Base-by-base conservation (phyloP, 495 filamentous ascomycete genomes). In the Daldinia concentrica region DNA sequence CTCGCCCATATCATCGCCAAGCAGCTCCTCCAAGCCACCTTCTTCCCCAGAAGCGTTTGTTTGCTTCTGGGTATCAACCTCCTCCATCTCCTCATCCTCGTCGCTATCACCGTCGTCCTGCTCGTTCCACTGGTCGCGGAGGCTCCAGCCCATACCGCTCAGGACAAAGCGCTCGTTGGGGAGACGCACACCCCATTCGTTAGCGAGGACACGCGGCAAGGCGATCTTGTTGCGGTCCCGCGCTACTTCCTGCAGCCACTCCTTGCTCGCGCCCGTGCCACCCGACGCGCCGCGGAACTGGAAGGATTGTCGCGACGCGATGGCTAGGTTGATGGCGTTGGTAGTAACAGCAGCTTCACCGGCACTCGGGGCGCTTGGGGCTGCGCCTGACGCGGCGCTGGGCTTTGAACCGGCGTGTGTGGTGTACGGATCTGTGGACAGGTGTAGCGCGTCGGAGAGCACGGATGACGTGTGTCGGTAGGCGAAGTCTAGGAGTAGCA, bases 401-500 rank as follows among this genome's bases (percentile, higher is more conserved):
- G 86, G 84, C 39, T 79, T 76, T 0, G 84, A 75, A 6, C 86
- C 84, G 0, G 83, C 85, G 69, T 87, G 84, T 1, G 81, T 80
- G 1, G 81, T 80, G 79, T 91, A 91, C 0, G 88, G 87, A 74
- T 91, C 90, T 0, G 86, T 85, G 7, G 84, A 81, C 17, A 91
- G 85, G 71, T 88, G 86, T 3, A 92, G 76, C 2, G 89, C 89
- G 78, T 93, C 91, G 48, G 81, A 85, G 6, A 93, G 85, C 15
- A 92, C 81, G n/a, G 85, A 81, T 0, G 86, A 85, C 3, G 87
- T 87, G 80, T 90, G 87, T 22, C 95, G 92, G 87, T 99, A 99
- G 19, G 95, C 94, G 79, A 98, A 97, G 80, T 99, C 95, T 77
- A 99, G 89, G 43, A 99, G 91, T 71, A 97, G 92, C 3, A 98